These are phyloP conservation scores for Colletotrichum cereale DNA, from an alignment of 2,329 filamentous ascomycete species.

Conservation along the genomic window DNA sequence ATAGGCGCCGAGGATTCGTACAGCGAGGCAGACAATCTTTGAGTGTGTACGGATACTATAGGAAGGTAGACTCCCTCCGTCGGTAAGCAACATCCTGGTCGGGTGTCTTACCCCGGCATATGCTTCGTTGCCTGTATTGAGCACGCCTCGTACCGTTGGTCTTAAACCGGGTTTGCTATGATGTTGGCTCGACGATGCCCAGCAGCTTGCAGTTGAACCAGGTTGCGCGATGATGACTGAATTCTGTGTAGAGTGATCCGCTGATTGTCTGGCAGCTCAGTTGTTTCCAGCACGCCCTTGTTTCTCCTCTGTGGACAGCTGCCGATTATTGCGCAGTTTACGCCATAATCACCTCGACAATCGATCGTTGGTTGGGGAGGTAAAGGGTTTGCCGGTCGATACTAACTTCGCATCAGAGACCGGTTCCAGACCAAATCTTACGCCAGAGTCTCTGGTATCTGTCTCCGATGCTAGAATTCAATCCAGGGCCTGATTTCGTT, in stretches of 20 bases:
- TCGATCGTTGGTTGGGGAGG: neutral
- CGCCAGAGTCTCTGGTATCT: neutral
- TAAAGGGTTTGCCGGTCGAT: neutral
- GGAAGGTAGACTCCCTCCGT: neutral
- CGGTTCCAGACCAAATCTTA: neutral
- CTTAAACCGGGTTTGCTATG: neutral
- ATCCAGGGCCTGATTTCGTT: too few relatives aligned
- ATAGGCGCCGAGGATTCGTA: neutral
- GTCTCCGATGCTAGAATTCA: neutral
- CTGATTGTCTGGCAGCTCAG: neutral
- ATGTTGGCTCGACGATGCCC: neutral
- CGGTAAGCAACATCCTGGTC: neutral
- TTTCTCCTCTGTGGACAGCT: neutral
- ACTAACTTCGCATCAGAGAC: neutral
- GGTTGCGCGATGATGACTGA: neutral
- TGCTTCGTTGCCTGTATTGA: slow-evolving; percentile 5
- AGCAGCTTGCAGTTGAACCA: neutral
- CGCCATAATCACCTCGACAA: neutral
- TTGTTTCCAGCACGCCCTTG: neutral
- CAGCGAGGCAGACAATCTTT: slow-evolving; percentile 7
- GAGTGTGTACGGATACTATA: neutral
- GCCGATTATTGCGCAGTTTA: neutral
- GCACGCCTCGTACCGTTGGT: neutral
- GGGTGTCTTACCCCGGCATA: neutral
- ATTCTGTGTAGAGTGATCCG: neutral